Conservation (phyloP, 2,329 filamentous ascomycete genomes). For the Verticillium longisporum region DNA sequence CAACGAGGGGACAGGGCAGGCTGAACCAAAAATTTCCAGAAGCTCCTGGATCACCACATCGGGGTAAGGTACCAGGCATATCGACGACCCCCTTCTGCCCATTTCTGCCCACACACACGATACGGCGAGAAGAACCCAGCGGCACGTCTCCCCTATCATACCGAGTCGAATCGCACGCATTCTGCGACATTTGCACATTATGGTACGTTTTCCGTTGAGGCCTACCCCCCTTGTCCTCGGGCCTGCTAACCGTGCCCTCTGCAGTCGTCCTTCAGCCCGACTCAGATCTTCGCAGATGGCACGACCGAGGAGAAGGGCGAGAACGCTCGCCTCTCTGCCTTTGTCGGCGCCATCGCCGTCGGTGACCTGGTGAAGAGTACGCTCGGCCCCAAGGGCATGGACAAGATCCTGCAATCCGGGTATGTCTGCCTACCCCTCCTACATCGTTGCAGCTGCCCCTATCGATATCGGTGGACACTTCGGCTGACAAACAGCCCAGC, state of each 20-base stretch:
- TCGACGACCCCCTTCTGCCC: not conserved
- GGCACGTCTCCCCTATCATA: not conserved
- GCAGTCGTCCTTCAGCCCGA: conserved; percentile 68
- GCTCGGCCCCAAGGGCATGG: conserved; percentile 95
- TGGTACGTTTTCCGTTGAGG: not conserved
- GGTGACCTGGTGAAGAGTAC: conserved; percentile 97
- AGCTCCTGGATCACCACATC: not conserved
- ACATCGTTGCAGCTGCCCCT: not conserved
- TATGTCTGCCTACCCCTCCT: conserved; percentile 39
- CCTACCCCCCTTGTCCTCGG: not conserved
- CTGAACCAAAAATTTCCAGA: conserved; percentile 3
- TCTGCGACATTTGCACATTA: not conserved
- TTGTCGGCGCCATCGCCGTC: conserved; percentile 96
- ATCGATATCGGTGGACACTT: conserved; percentile 2
- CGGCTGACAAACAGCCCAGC: conserved; percentile 32
- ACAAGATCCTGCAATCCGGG: conserved; percentile 96
- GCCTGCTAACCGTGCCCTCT: conserved; percentile 2
- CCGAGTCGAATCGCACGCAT: not conserved
- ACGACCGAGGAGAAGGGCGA: conserved; percentile 97
- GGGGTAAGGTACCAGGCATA: not conserved
- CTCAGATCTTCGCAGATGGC: conserved; percentile 96
- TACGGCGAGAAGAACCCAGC: not conserved
- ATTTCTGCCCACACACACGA: not conserved
- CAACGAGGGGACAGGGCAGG: not conserved
- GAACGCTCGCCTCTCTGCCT: conserved; percentile 97